A percentile compares a stretch with the other conserved stretches of the same genome.
Evolutionary conservation across 1,284 basidiomycete species (phyloP).

Genomic region (Salmacisia buchloeana): DNA sequence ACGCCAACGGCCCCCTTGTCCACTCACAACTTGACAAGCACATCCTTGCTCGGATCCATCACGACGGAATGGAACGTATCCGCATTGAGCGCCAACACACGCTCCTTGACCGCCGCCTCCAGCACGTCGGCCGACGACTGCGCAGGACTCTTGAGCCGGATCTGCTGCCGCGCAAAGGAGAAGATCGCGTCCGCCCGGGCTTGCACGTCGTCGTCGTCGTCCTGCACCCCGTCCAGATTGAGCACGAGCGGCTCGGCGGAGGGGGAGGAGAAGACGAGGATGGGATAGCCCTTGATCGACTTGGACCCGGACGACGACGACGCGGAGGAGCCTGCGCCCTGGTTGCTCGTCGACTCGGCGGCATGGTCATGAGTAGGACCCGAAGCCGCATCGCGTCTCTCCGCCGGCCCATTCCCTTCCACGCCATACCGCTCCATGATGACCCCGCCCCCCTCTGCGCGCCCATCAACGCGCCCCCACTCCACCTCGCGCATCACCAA

Average conservation of each 20-base stretch:
- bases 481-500: neutral
- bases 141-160: neutral
- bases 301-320: no score
- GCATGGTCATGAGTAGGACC: no score
- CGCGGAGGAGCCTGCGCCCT: no score
- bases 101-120: neutral
- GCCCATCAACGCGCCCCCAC: neutral
- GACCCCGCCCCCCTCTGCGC: neutral
- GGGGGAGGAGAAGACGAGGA: neutral
- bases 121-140: neutral
- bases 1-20: neutral
- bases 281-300: neutral
- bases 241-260: neutral
- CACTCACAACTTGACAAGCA: constrained; percentile 7
- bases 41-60: neutral
- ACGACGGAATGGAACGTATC: constrained; percentile 1
- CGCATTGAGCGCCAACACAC: constrained; percentile 1
- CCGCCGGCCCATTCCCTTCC: neutral
- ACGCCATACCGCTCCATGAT: constrained; percentile 1
- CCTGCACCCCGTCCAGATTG: neutral
- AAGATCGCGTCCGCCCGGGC: neutral
- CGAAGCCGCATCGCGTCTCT: neutral
- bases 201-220: neutral
- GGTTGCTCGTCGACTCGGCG: neutral
- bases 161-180: neutral